Conservation (phyloP, 2,329 filamentous ascomycete genomes). For the Neocatenulostroma microsporum region DNA sequence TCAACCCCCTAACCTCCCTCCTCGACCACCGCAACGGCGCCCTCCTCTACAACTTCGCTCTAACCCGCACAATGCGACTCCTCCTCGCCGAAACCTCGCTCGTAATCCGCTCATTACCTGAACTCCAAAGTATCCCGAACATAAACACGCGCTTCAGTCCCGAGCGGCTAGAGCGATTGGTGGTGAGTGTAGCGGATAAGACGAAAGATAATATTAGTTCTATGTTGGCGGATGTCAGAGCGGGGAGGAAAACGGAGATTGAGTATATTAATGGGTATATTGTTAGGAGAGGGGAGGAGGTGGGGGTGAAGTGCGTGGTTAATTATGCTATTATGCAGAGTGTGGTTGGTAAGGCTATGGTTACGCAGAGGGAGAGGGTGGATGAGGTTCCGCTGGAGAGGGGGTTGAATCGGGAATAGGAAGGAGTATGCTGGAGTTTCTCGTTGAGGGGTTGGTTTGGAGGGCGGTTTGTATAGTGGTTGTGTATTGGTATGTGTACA, state of each 20-base stretch:
- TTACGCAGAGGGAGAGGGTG: constrained; percentile 35
- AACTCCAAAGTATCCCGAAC: constrained; percentile 56
- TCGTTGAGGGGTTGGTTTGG: too few relatives aligned
- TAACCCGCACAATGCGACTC: constrained; percentile 59
- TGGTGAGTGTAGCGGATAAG: constrained; percentile 46
- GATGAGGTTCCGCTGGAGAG: constrained; percentile 32
- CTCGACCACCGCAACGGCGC: constrained; percentile 68
- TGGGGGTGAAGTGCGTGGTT: constrained; percentile 63
- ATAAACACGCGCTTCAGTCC: constrained; percentile 53
- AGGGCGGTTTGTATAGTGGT: too few relatives aligned
- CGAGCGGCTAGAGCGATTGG: constrained; percentile 54
- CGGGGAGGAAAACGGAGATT: constrained; percentile 61
- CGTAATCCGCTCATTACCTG: constrained; percentile 67
- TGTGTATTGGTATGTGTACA: too few relatives aligned
- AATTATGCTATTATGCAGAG: constrained; percentile 67
- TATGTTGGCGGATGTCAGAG: constrained; percentile 60
- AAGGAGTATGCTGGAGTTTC: too few relatives aligned
- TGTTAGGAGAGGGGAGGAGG: constrained; percentile 59
- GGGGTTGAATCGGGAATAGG: too few relatives aligned
- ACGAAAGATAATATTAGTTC: constrained; percentile 53
- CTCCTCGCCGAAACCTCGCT: constrained; percentile 66
- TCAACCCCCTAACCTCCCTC: constrained; percentile 74
- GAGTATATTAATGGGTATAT: constrained; percentile 88
- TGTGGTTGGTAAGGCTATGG: constrained; percentile 60
- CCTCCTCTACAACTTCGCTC: constrained; percentile 58